Base-by-base conservation (phyloP, 2,329 filamentous ascomycete species). In the Colletotrichum orbiculare region DNA sequence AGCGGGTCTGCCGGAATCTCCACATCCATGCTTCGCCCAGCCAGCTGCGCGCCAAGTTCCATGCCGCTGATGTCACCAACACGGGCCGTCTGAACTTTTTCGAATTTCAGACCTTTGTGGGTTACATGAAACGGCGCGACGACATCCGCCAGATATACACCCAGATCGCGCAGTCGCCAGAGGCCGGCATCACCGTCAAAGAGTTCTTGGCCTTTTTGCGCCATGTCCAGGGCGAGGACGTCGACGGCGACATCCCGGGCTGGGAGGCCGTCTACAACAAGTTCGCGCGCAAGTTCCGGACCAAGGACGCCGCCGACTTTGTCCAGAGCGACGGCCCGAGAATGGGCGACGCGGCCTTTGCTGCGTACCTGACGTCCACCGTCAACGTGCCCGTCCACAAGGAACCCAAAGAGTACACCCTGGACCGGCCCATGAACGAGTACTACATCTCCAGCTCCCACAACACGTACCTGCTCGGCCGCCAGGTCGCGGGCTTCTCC, bases 401-500 rank as follows among this genome's bases (percentile, higher is more conserved):
- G 46, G 83, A 86, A 66, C 85, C 87, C n/a, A 78, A 85, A 11
- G 80, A 87, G 35, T 87, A 89, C 60, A 82, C 82, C 6, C 87
- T 97, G 59, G 89, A 97, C 73, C 88, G 92, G 33, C 96, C 96
- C 0, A 82, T 98, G 75, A 97, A 97, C 75, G 95, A 98, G 75
- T 99, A 99, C 78, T 97, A 94, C 81, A 96, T 99, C 70, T 98
- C 95, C 1, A 97, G 94, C 81, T 98, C 96, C 2, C 96, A 99
- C 83, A 99, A 99, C 78, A 99, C 96, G 0, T 99, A 99, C 73
- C 89, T 99, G 1, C 84, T 96, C 5, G 96, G 96, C 12, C 90
- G 94, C 58, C 96, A 99, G 76, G 90, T 98, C 2, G 91, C 89
- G 10, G 95, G 95, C 35, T 87, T 92, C 48, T 97, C 96, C 2